phyloP scores from a whole-genome alignment of 768 basidiomycete genomes.

The Paxillus ammoniavirescens region DNA sequence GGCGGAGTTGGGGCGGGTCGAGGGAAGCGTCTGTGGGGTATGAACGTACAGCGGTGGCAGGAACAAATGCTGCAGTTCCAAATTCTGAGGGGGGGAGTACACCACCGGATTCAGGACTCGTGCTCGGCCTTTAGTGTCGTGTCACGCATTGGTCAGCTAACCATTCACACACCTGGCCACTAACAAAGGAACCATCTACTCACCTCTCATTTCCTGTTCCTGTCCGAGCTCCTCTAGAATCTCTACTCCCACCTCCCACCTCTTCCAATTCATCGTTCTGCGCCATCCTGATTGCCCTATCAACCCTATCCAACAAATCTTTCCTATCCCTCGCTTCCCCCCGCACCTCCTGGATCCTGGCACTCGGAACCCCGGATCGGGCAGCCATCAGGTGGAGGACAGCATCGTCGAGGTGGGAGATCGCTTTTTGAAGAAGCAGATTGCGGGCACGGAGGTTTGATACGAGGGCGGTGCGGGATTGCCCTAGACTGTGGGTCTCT shows the following conservation, averaged over 20 bases:
- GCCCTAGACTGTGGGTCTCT: slow-evolving; percentile 10
- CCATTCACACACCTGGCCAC: slow-evolving; percentile 2
- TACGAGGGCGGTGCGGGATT: slow-evolving; percentile 20
- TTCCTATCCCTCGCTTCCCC: slow-evolving; percentile 31
- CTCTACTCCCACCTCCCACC: slow-evolving; percentile 4
- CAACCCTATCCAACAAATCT: slow-evolving; percentile 29
- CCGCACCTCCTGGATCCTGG: slow-evolving; percentile 30
- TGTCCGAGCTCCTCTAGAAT: background rate
- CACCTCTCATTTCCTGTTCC: slow-evolving; percentile 14
- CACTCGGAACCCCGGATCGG: slow-evolving; percentile 30
- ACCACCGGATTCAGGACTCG: slow-evolving; percentile 1
- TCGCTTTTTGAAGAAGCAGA: slow-evolving; percentile 31
- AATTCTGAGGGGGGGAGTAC: slow-evolving; percentile 1
- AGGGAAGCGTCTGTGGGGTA: slow-evolving; percentile 8
- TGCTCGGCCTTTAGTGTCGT: slow-evolving; percentile 10
- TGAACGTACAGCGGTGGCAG: background rate
- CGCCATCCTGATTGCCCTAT: slow-evolving; percentile 30
- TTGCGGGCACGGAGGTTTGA: slow-evolving; percentile 30
- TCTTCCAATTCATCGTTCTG: slow-evolving; percentile 12
- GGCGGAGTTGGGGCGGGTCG: slow-evolving; percentile 22
- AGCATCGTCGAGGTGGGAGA: slow-evolving; percentile 31
- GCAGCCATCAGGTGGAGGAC: slow-evolving; percentile 30
- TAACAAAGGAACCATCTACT: slow-evolving; percentile 1
- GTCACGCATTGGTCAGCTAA: slow-evolving; percentile 4
- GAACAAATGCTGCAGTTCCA: background rate